Evolutionary conservation across 495 filamentous ascomycete species (phyloP).

Genomic region (Neurospora sp.): DNA sequence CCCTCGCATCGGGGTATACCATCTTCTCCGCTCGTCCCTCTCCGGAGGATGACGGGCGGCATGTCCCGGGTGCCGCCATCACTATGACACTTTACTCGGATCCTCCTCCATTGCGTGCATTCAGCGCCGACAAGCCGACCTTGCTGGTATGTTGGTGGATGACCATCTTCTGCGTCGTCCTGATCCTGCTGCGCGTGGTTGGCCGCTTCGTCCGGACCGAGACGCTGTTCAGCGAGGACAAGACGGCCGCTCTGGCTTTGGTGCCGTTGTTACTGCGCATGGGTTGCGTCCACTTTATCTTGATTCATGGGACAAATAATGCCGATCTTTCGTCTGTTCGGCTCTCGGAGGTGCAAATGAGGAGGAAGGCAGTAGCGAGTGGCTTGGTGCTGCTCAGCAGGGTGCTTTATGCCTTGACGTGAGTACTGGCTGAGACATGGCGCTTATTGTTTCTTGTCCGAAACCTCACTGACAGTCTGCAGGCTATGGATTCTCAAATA

Average conservation of each 20-base stretch:
- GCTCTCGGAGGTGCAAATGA: constrained; percentile 38
- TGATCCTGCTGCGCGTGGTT: constrained; percentile 65
- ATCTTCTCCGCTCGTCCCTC: constrained; percentile 45
- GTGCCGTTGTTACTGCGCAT: constrained; percentile 76
- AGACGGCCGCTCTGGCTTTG: constrained; percentile 67
- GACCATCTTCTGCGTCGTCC: constrained; percentile 66
- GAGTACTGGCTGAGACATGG: constrained; percentile 6
- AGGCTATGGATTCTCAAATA: constrained; percentile 90
- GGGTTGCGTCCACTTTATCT: constrained; percentile 74
- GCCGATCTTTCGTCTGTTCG: constrained; percentile 30
- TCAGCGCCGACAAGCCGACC: constrained; percentile 58
- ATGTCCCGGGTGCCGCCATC: constrained; percentile 15
- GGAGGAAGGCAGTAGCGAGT: constrained; percentile 48
- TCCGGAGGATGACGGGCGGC: constrained; percentile 52
- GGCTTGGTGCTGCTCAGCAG: constrained; percentile 54
- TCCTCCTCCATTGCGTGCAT: constrained; percentile 48
- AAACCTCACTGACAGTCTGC: constrained; percentile 1
- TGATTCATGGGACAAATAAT: constrained; percentile 87
- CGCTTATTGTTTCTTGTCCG: not conserved
- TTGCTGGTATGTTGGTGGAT: constrained; percentile 94
- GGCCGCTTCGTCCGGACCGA: constrained; percentile 78
- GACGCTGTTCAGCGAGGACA: constrained; percentile 77
- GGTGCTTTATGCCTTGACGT: constrained; percentile 63
- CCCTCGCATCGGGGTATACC: not conserved
- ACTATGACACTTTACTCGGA: constrained; percentile 45